phyloP scores from a whole-genome alignment of 345 rosid species.

The Tarenaya hassleriana region DNA sequence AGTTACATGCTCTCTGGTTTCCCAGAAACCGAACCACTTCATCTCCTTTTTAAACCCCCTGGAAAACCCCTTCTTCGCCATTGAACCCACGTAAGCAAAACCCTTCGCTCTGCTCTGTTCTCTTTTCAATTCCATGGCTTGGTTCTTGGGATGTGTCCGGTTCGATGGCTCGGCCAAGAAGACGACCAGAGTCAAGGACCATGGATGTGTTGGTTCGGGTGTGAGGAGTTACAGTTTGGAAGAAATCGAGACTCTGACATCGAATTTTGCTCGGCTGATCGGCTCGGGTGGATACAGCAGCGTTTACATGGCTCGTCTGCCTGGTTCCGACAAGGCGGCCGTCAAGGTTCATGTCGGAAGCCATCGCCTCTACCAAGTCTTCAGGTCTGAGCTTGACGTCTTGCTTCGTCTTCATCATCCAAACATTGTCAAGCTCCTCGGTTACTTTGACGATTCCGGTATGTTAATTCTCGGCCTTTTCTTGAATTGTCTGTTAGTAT shows the following conservation, averaged over 20 bases:
- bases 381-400: constrained; percentile 69
- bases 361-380: constrained; percentile 53
- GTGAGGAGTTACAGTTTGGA: constrained; percentile 43
- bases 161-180: constrained; percentile 17
- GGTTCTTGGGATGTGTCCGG: constrained; percentile 32
- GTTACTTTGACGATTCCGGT: constrained; percentile 71
- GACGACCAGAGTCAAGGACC: constrained; percentile 10
- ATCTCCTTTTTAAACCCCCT: constrained; percentile 20
- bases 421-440: constrained; percentile 68
- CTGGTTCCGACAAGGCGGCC: constrained; percentile 40
- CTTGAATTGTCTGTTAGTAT: no score
- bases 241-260: constrained; percentile 43
- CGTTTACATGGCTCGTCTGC: constrained; percentile 55
- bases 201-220: constrained; percentile 12
- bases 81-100: constrained; percentile 10
- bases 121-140: constrained; percentile 48
- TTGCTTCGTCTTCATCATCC: constrained; percentile 58
- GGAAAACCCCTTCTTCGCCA: constrained; percentile 8
- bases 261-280: constrained; percentile 43
- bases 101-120: constrained; percentile 9
- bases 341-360: constrained; percentile 59
- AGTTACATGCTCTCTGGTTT: constrained; percentile 6
- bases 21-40: constrained; percentile 19
- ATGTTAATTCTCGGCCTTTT: background rate
- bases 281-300: constrained; percentile 85